phyloP scores from a whole-genome alignment of 352 stramenopile species.

The Pythium chondricola region DNA sequence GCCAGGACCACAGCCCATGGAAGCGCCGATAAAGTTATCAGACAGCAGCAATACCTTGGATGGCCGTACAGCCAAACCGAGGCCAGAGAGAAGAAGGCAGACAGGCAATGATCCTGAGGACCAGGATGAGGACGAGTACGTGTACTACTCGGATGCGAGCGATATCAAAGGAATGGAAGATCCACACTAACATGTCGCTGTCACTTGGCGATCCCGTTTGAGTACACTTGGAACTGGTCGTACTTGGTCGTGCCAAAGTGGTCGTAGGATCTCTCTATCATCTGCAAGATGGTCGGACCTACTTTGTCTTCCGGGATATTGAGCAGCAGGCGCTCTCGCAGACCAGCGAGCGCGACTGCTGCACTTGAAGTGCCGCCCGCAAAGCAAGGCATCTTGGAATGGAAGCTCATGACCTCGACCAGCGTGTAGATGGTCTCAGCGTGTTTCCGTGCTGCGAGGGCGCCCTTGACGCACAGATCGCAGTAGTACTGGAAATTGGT shows the following conservation, averaged over 20 bases:
- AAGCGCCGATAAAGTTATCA: too few relatives aligned
- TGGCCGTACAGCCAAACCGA: background rate
- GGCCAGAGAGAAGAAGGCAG: background rate
- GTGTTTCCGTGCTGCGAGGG: conserved; percentile 88
- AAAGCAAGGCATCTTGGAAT: conserved; percentile 77
- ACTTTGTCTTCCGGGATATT: conserved; percentile 61
- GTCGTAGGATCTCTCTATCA: conserved; percentile 93
- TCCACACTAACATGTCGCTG: background rate
- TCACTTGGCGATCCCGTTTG: conserved; percentile 87
- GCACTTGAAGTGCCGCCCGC: conserved; percentile 19
- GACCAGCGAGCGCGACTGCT: conserved; percentile 25
- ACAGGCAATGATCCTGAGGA: background rate
- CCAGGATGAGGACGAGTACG: conserved; percentile 14
- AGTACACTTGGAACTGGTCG: conserved; percentile 91
- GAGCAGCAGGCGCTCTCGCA: conserved; percentile 68
- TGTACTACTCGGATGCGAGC: conserved; percentile 17
- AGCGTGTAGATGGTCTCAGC: conserved; percentile 93
- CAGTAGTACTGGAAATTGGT: conserved; percentile 91
- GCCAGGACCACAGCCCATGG: too few relatives aligned
- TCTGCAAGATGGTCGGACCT: conserved; percentile 63
- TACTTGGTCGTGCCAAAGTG: conserved; percentile 96
- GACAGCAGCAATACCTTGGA: too few relatives aligned
- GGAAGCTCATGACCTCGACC: conserved; percentile 92
- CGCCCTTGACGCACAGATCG: conserved; percentile 92
- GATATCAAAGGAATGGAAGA: background rate